phyloP scores from a whole-genome alignment of 805 yeast species.

The Pichia nanzhaoensis region DNA sequence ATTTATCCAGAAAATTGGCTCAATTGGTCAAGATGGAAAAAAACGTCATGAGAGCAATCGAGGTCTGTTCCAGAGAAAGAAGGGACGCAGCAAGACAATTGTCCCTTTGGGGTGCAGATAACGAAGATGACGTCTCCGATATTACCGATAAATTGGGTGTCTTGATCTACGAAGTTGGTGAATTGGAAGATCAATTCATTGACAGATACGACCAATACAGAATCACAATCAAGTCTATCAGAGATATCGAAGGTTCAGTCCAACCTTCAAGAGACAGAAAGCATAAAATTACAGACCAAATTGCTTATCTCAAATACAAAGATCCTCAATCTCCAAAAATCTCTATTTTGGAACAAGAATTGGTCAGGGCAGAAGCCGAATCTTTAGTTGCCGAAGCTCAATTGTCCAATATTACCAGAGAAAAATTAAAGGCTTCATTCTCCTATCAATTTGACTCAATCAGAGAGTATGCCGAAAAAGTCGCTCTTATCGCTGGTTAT shows the following conservation, averaged over 20 bases:
- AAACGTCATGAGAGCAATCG: constrained; percentile 73
- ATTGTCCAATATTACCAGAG: constrained; percentile 81
- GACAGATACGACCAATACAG: constrained; percentile 84
- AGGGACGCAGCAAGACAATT: constrained; percentile 77
- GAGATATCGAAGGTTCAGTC: constrained; percentile 82
- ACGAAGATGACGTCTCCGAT: constrained; percentile 81
- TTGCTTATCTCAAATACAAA: constrained; percentile 77
- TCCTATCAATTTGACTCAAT: constrained; percentile 80
- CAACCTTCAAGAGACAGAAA: constrained; percentile 86
- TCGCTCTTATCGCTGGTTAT: constrained; percentile 81
- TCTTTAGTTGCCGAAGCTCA: constrained; percentile 89
- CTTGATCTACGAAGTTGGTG: constrained; percentile 74
- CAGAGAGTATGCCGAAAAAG: constrained; percentile 80
- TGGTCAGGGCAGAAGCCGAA: constrained; percentile 90
- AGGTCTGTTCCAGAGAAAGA: constrained; percentile 69
- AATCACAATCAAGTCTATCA: constrained; percentile 69
- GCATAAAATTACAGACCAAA: constrained; percentile 77
- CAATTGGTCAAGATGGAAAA: constrained; percentile 76
- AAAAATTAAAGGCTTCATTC: constrained; percentile 78
- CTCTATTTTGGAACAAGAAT: constrained; percentile 75
- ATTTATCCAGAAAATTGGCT: constrained; percentile 65
- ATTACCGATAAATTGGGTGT: constrained; percentile 85
- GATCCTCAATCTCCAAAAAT: constrained; percentile 82
- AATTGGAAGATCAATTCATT: constrained; percentile 79
- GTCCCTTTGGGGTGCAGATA: constrained; percentile 81